Evolutionary conservation across 176 grass and related monocot species (phyloP).

Genomic region (Elymus sibiricus): DNA sequence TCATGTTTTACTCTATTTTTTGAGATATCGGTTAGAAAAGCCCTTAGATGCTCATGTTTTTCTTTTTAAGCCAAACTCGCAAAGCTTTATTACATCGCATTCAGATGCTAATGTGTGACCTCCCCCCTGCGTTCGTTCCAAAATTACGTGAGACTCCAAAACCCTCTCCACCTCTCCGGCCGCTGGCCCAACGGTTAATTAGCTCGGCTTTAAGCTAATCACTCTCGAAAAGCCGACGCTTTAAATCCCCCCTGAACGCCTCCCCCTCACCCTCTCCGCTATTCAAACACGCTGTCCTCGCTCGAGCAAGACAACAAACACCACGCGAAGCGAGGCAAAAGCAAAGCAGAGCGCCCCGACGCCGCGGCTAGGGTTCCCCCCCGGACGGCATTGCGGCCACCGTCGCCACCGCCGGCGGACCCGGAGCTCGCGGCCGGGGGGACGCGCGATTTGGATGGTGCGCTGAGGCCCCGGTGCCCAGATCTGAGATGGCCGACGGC

Average conservation of each 20-base stretch:
- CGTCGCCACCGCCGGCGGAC: background rate
- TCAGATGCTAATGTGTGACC: no score
- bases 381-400: constrained; percentile 28
- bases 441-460: constrained; percentile 33
- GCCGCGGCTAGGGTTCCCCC: constrained; percentile 33
- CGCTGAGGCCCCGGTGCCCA: constrained; percentile 23
- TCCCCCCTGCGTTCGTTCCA: no score
- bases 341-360: constrained; percentile 20
- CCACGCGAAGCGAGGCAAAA: background rate
- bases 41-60: no score
- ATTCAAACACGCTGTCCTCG: constrained; percentile 40
- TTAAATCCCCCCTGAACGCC: constrained; percentile 1
- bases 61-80: no score
- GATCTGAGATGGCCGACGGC: constrained; percentile 96
- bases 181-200: background rate
- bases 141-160: no score
- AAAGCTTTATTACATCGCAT: no score
- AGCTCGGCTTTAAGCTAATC: constrained; percentile 17
- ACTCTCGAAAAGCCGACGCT: background rate
- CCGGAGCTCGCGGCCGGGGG: background rate
- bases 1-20: no score
- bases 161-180: no score
- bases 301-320: constrained; percentile 40
- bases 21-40: no score
- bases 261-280: background rate